Percentiles rank a stretch among this genome's conserved stretches.
These are phyloP conservation scores for Fraxinus americana DNA, from an alignment of 257 asterid genomes.

Conservation along the genomic window DNA sequence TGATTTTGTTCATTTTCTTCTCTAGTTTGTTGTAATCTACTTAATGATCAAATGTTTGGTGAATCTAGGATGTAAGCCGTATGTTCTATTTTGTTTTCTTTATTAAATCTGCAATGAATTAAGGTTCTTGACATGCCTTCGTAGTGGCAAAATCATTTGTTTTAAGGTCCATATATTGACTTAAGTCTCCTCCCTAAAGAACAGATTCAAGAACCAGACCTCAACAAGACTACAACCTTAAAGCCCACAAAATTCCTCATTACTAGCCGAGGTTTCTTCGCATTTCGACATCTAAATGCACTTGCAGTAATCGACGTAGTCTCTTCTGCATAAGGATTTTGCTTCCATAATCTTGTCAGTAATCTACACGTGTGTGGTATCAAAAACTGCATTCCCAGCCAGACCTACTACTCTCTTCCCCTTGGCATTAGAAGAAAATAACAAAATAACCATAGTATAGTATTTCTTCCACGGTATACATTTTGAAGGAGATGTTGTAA, in stretches of 20 bases:
- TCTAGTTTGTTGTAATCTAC: background rate
- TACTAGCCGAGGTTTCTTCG: conserved; percentile 32
- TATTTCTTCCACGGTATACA: conserved; percentile 60
- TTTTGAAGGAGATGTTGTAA: conserved; percentile 60
- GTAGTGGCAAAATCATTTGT: too few species aligned
- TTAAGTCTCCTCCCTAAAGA: conserved; percentile 46
- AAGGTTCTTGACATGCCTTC: too few species aligned
- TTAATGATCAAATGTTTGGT: too few species aligned
- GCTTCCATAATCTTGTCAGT: conserved; percentile 68
- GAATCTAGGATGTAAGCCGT: too few species aligned
- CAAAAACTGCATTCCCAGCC: conserved; percentile 63
- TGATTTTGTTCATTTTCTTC: background rate
- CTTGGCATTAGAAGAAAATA: conserved; percentile 45
- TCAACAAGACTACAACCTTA: conserved; percentile 17
- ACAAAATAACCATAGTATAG: conserved; percentile 41
- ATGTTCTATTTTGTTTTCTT: too few species aligned
- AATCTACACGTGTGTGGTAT: conserved; percentile 60
- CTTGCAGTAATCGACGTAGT: too few species aligned
- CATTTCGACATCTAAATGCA: conserved; percentile 50
- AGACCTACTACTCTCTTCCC: too few species aligned
- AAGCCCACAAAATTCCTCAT: conserved; percentile 19
- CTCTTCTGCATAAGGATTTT: conserved; percentile 56
- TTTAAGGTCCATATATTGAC: conserved; percentile 25
- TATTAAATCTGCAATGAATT: too few species aligned
- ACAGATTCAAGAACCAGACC: conserved; percentile 28